Conservation (phyloP, 1,139 yeast species). For the Yamadazyma epiphylla region DNA sequence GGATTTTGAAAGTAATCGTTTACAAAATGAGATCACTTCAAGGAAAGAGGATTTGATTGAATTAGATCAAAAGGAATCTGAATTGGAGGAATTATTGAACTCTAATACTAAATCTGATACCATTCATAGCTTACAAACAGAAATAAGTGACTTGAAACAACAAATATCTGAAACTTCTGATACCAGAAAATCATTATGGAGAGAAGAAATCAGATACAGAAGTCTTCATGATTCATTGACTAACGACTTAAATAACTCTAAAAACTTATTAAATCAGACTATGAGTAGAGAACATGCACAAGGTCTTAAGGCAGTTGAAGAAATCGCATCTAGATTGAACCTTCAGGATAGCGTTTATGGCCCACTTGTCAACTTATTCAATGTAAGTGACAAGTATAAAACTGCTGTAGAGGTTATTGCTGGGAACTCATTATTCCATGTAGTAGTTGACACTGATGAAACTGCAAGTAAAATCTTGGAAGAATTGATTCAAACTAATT, state of each 20-base stretch:
- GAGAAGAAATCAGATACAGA: slow-evolving; percentile 66
- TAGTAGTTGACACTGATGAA: slow-evolving; percentile 83
- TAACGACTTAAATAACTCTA: slow-evolving; percentile 55
- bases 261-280: slow-evolving; percentile 59
- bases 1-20: slow-evolving; percentile 20
- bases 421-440: slow-evolving; percentile 80
- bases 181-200: slow-evolving; percentile 70
- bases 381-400: slow-evolving; percentile 77
- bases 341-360: slow-evolving; percentile 68
- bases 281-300: slow-evolving; percentile 69
- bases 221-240: slow-evolving; percentile 53
- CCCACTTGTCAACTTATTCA: slow-evolving; percentile 77
- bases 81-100: slow-evolving; percentile 28
- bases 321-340: slow-evolving; percentile 53
- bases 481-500: slow-evolving; percentile 63
- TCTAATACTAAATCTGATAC: slow-evolving; percentile 16
- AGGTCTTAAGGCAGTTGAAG: slow-evolving; percentile 66
- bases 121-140: slow-evolving; percentile 25
- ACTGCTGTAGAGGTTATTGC: slow-evolving; percentile 87
- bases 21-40: slow-evolving; percentile 16
- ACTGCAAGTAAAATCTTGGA: slow-evolving; percentile 80
- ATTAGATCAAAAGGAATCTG: slow-evolving; percentile 36
- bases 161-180: slow-evolving; percentile 52
- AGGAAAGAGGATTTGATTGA: slow-evolving; percentile 17
- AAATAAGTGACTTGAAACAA: slow-evolving; percentile 34